phyloP scores from a whole-genome alignment of 805 yeast genomes.

The Lipomyces sp. region DNA sequence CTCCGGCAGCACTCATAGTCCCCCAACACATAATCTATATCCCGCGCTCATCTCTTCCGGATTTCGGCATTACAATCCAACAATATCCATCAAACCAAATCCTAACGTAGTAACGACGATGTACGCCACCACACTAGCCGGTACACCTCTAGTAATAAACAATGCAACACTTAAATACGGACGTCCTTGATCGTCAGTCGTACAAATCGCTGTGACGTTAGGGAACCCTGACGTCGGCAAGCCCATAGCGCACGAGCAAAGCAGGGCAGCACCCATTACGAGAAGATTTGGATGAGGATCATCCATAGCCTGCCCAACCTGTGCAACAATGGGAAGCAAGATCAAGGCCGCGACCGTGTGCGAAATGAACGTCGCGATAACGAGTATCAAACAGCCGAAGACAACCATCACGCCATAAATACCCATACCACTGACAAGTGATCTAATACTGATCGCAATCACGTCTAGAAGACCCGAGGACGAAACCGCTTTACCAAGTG shows the following conservation, averaged over 20 bases:
- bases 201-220: constrained; percentile 93
- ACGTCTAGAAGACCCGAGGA: constrained; percentile 84
- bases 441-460: constrained; percentile 72
- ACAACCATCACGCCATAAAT: constrained; percentile 73
- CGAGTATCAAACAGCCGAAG: constrained; percentile 80
- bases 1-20: not conserved
- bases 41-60: not conserved
- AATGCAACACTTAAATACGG: constrained; percentile 85
- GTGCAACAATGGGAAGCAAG: constrained; percentile 85
- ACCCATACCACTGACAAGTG: constrained; percentile 66
- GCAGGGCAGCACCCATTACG: constrained; percentile 64
- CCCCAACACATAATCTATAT: not conserved
- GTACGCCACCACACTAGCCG: constrained; percentile 79
- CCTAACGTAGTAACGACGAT: constrained; percentile 77
- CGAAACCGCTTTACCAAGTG: constrained; percentile 92
- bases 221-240: constrained; percentile 98
- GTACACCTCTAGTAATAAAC: constrained; percentile 89
- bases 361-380: constrained; percentile 91
- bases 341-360: constrained; percentile 98
- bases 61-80: constrained; percentile 51
- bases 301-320: constrained; percentile 69
- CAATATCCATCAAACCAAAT: constrained; percentile 66
- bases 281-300: constrained; percentile 82
- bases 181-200: constrained; percentile 89
- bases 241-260: constrained; percentile 97